Percentiles rank a stretch among this genome's conserved stretches.
Conservation (phyloP, 2,329 filamentous ascomycete species). For the Aspergillus aculeatus region DNA sequence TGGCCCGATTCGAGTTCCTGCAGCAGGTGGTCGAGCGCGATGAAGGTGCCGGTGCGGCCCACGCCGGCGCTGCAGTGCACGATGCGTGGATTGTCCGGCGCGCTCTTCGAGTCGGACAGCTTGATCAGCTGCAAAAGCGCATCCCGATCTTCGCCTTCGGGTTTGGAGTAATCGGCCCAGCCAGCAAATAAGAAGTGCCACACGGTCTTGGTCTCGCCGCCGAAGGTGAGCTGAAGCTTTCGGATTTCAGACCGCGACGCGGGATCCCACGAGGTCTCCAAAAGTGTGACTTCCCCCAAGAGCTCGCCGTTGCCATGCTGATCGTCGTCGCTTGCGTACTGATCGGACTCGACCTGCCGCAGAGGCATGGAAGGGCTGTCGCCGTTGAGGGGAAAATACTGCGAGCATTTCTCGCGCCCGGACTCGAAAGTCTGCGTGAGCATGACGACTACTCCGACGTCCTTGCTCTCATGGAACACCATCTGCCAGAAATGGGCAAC, state of each 20-base stretch:
- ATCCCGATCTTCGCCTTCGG: constrained; percentile 54
- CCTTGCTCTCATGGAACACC: constrained; percentile 76
- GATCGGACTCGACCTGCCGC: constrained; percentile 34
- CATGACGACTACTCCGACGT: constrained; percentile 85
- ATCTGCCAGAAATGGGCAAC: constrained; percentile 91
- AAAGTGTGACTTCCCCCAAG: constrained; percentile 65
- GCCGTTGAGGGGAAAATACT: constrained; percentile 71
- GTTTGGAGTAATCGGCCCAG: constrained; percentile 90
- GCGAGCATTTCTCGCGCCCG: constrained; percentile 77
- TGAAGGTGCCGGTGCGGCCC: constrained; percentile 91
- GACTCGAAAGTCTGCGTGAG: constrained; percentile 84
- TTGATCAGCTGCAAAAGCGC: constrained; percentile 54
- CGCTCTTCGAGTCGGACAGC: constrained; percentile 45
- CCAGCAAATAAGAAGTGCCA: constrained; percentile 83
- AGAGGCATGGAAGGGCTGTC: constrained; percentile 52
- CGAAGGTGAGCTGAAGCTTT: constrained; percentile 59
- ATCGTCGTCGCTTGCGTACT: constrained; percentile 55
- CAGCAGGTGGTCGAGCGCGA: constrained; percentile 88
- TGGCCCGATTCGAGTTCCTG: constrained; percentile 75
- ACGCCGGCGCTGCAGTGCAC: constrained; percentile 90
- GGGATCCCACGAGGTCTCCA: constrained; percentile 55
- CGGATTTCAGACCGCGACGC: constrained; percentile 67
- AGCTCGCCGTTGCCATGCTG: constrained; percentile 64
- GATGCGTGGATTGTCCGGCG: constrained; percentile 68
- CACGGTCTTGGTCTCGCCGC: constrained; percentile 61